Evolutionary conservation across 805 yeast genomes (phyloP), one percentile per base, ranked within the genome.

Genomic region (Pichia kluyveri): DNA sequence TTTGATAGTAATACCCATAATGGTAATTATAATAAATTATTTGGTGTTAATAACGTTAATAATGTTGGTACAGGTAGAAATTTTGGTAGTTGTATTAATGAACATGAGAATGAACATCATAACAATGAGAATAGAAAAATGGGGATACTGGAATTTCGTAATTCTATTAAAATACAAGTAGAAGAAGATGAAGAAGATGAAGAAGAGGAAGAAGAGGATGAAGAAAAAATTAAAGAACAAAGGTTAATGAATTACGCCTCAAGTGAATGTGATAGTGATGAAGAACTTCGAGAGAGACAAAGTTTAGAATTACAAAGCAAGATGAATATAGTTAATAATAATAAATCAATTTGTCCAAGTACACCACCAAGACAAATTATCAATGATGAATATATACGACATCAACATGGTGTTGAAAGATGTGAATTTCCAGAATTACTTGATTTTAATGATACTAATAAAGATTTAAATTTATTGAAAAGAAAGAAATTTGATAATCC

Each of bases 311-410:
- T 41, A 15, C 41, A 41, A 30, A 34, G 40, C 28, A 37, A 40
- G 4, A 30, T 46, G 31, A 43, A 30, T 28, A 19, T 42, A 6
- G 14, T 14, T 15, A 19, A 37, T 14, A 18, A 8, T 10, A 10
- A 18, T 8, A n/a, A 32, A 4, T 17, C 36, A n/a, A 38, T 11
- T 1, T 12, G 32, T 39, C 71, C 71, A 1, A 31, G 50, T 2
- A 70, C 75, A 0, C 77, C 77, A 5, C 60, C 59, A 30, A 57
- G 51, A 7, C 71, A 69, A 46, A 51, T 68, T 3, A 65, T 65
- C 39, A 58, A 63, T 15, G 69, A 66, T 5, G 63, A 62, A 19
- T 52, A 58, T 45, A 67, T 69, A 17, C 54, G 57, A 30, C 49
- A 57, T 18, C 54, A 61, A 48, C 58, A 60, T 49, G 48, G 56